phyloP scores from a whole-genome alignment of 345 rosid species.

The Clarkia xantiana region DNA sequence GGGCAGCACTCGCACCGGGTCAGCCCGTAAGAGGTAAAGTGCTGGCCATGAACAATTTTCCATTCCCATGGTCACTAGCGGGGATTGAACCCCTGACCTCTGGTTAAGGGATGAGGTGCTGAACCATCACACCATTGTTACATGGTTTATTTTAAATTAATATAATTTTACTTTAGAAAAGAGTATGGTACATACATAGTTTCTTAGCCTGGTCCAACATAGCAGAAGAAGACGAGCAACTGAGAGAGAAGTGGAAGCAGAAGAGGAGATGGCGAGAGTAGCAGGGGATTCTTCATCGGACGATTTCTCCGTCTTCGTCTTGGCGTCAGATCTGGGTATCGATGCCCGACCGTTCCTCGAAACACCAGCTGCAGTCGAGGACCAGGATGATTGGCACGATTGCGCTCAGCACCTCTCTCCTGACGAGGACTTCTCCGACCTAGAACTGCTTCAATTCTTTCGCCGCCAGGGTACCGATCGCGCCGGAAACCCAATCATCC shows the following conservation, averaged over 20 bases:
- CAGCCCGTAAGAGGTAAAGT: too few species aligned
- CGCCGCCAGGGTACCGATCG: constrained; percentile 60
- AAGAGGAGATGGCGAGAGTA: constrained; percentile 13
- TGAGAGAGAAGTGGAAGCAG: neutral
- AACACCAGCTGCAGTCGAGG: constrained; percentile 14
- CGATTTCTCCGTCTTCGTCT: constrained; percentile 12
- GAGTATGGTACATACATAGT: too few species aligned
- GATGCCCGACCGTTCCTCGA: constrained; percentile 61
- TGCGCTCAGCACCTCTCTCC: constrained; percentile 44
- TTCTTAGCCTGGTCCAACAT: too few species aligned
- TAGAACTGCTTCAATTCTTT: constrained; percentile 66
- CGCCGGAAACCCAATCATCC: constrained; percentile 56
- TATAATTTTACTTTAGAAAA: too few species aligned
- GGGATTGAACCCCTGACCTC: too few species aligned
- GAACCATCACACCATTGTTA: too few species aligned
- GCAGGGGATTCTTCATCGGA: constrained; percentile 16
- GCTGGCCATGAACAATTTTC: too few species aligned
- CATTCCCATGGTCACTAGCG: too few species aligned
- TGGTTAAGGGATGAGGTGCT: too few species aligned
- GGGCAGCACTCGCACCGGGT: too few species aligned
- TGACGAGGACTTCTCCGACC: constrained; percentile 85
- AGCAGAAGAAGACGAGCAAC: too few species aligned
- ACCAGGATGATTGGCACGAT: constrained; percentile 68
- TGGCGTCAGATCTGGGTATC: constrained; percentile 59
- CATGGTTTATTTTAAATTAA: too few species aligned